Conservation (phyloP, 371 early-diverging fungal genomes). For the Blakeslea trispora region DNA sequence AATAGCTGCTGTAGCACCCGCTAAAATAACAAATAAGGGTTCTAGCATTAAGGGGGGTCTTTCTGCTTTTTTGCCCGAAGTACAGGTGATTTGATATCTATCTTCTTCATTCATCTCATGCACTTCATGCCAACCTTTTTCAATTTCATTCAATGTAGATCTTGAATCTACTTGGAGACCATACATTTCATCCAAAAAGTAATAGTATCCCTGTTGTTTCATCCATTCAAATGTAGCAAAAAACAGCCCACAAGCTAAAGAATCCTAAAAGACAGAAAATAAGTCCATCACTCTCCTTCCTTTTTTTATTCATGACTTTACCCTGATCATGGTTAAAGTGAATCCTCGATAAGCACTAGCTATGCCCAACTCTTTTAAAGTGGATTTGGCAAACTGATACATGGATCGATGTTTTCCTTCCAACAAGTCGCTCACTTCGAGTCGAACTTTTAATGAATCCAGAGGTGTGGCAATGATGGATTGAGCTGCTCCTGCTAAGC, state of each 20-base stretch:
- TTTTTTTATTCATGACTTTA: slow-evolving; percentile 15
- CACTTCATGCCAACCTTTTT: slow-evolving; percentile 30
- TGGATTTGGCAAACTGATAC: slow-evolving; percentile 65
- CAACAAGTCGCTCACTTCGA: slow-evolving; percentile 73
- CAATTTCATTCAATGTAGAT: slow-evolving; percentile 32
- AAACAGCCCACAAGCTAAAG: slow-evolving; percentile 71
- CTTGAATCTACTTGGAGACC: slow-evolving; percentile 53
- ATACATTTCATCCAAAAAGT: slow-evolving; percentile 60
- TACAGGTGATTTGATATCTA: slow-evolving; percentile 9
- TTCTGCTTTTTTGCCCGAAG: slow-evolving; percentile 18
- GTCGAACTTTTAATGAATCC: slow-evolving; percentile 74
- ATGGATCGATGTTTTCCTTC: slow-evolving; percentile 75
- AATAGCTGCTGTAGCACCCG: slow-evolving; percentile 73
- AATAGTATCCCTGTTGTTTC: slow-evolving; percentile 69
- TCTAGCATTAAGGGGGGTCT: slow-evolving; percentile 61
- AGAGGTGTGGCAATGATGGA: slow-evolving; percentile 75
- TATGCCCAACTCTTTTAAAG: slow-evolving; percentile 63
- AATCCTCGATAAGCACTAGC: slow-evolving; percentile 73
- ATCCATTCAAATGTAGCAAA: slow-evolving; percentile 80
- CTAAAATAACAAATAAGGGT: slow-evolving; percentile 69
- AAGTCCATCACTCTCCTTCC: background rate
- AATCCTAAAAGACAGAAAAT: slow-evolving; percentile 54
- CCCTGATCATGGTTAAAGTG: slow-evolving; percentile 65
- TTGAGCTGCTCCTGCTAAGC: slow-evolving; percentile 75
- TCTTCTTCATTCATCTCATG: slow-evolving; percentile 18